These are phyloP conservation scores for Cephaloascus albidus DNA, from an alignment of 805 yeast species.

Conservation along the genomic window DNA sequence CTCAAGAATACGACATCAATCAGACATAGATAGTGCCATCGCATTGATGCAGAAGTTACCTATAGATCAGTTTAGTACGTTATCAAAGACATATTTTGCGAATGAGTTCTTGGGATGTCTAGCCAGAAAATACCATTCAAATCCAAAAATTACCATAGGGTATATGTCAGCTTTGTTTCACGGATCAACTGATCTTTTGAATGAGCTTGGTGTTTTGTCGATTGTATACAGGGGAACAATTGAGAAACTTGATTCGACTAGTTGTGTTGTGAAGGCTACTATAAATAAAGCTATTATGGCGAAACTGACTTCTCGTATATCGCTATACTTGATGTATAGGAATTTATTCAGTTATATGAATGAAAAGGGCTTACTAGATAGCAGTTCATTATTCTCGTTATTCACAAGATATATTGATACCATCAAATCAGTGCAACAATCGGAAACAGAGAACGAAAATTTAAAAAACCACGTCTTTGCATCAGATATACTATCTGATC, in stretches of 20 bases:
- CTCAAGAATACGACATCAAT: neutral
- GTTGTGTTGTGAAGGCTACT: neutral
- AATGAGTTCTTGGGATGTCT: neutral
- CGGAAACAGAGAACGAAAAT: too few species aligned
- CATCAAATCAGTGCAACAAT: neutral
- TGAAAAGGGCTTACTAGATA: neutral
- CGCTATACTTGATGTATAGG: neutral
- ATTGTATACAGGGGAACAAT: neutral
- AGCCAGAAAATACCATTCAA: neutral
- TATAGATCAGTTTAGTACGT: too few species aligned
- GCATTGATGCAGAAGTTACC: neutral
- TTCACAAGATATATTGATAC: neutral
- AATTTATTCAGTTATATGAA: neutral
- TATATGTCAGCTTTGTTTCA: neutral
- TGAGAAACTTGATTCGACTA: neutral
- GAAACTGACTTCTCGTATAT: neutral
- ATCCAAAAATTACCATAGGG: neutral
- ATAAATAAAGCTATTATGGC: neutral
- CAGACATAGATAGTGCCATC: neutral
- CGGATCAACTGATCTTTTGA: neutral
- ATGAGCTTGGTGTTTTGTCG: neutral
- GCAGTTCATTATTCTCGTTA: neutral
- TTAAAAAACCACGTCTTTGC: too few species aligned
- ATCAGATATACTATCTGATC: neutral
- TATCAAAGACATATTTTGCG: neutral